Conservation (phyloP, 495 filamentous ascomycete genomes). For the Entonaema liquescens region DNA sequence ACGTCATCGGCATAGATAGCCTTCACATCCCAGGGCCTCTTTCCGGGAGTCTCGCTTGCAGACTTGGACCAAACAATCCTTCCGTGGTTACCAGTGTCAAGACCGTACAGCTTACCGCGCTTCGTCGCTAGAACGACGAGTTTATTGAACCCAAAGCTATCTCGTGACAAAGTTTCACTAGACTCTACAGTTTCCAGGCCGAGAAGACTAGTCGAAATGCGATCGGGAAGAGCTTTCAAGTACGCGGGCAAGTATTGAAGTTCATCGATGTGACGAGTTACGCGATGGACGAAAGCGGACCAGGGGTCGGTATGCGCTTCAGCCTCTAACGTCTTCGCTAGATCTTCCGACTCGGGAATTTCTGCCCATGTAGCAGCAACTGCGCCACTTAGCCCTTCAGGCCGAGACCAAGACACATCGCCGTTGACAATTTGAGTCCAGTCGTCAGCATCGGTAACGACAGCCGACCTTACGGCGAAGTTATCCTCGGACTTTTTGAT, state of each 20-base stretch:
- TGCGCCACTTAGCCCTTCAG: conserved; percentile 79
- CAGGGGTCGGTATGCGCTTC: conserved; percentile 84
- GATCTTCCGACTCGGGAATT: conserved; percentile 70
- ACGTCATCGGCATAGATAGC: conserved; percentile 66
- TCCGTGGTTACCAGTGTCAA: conserved; percentile 80
- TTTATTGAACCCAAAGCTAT: conserved; percentile 90
- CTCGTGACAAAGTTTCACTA: conserved; percentile 66
- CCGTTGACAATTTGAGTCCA: conserved; percentile 88
- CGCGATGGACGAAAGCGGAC: conserved; percentile 84
- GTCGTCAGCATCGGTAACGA: conserved; percentile 73
- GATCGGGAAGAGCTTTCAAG: conserved; percentile 69
- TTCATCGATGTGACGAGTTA: conserved; percentile 82
- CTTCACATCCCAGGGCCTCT: conserved; percentile 70
- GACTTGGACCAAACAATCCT: conserved; percentile 77
- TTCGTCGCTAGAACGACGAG: conserved; percentile 81
- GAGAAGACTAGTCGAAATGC: conserved; percentile 74
- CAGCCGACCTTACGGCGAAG: conserved; percentile 80
- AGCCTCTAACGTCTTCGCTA: conserved; percentile 81
- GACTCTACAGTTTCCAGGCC: conserved; percentile 57
- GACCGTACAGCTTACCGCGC: conserved; percentile 77
- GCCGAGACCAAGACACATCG: conserved; percentile 78
- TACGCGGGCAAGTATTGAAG: conserved; percentile 81
- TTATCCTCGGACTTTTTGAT: conserved; percentile 67
- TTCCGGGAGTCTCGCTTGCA: conserved; percentile 62
- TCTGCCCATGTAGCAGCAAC: conserved; percentile 83